A percentile compares a stretch with the other conserved stretches of the same genome.
Evolutionary conservation across 2,329 filamentous ascomycete genomes (phyloP).

Genomic region (Thielaviopsis cerberus): DNA sequence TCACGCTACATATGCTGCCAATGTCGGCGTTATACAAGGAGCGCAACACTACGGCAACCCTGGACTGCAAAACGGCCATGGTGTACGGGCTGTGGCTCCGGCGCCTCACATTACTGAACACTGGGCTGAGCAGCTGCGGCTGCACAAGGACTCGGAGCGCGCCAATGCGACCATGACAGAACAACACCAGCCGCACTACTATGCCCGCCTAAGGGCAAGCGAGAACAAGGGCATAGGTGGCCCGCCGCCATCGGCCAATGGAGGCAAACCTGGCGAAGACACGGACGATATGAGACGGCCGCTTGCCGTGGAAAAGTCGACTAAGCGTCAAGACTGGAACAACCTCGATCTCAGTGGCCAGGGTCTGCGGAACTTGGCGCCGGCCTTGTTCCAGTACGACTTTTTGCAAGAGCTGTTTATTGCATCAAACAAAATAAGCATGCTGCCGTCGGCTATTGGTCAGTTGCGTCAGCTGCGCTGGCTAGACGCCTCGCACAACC

Average conservation of each 20-base stretch:
- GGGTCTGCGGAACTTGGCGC: constrained; percentile 65
- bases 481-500: constrained; percentile 78
- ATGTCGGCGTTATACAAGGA: constrained; percentile 5
- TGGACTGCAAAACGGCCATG: constrained; percentile 38
- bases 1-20: constrained; percentile 7
- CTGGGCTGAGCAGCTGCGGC: constrained; percentile 73
- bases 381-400: constrained; percentile 65
- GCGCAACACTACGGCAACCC: constrained; percentile 9
- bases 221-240: constrained; percentile 50
- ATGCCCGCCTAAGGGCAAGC: constrained; percentile 51
- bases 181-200: constrained; percentile 47
- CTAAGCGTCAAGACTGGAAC: constrained; percentile 69
- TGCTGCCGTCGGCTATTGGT: constrained; percentile 65
- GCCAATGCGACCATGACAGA: constrained; percentile 53
- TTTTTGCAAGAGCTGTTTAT: constrained; percentile 88
- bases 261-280: constrained; percentile 35
- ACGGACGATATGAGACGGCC: constrained; percentile 39
- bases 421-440: constrained; percentile 74
- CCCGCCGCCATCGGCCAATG: constrained; percentile 26
- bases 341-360: constrained; percentile 93
- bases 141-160: constrained; percentile 60
- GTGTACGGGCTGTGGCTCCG: constrained; percentile 27
- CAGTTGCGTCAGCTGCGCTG: constrained; percentile 62
- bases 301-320: constrained; percentile 46
- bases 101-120: constrained; percentile 42